Conservation (phyloP, 192 early-diverging fungal genomes). For the Podila clonocystis region DNA sequence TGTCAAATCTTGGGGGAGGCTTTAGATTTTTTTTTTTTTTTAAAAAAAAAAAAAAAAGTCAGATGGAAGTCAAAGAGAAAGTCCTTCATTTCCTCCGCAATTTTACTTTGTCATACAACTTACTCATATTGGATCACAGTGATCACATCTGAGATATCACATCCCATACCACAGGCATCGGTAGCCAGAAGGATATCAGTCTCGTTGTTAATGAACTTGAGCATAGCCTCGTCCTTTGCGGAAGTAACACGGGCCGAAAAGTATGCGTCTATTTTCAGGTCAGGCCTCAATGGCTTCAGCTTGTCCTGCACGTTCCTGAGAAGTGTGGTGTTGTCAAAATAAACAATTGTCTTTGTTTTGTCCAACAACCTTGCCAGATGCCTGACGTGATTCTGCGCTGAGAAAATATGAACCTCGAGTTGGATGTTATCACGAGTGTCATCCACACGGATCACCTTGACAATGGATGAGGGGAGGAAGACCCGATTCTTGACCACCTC, state of each 20-base stretch:
- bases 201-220: neutral
- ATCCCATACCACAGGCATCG: neutral
- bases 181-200: constrained; percentile 11
- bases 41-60: neutral
- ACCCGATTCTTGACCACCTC: too few relatives aligned
- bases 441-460: too few relatives aligned
- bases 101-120: neutral
- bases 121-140: constrained; percentile 16
- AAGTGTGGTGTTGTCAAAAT: constrained; percentile 8
- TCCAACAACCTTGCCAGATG: too few relatives aligned
- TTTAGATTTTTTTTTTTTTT: too few relatives aligned
- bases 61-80: neutral
- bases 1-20: constrained; percentile 12
- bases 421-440: too few relatives aligned
- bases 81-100: neutral
- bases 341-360: constrained; percentile 11
- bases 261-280: constrained; percentile 4
- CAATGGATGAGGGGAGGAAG: too few relatives aligned
- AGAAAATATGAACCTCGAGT: too few relatives aligned
- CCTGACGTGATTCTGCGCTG: too few relatives aligned
- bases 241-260: neutral
- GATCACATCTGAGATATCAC: neutral
- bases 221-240: neutral
- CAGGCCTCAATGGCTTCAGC: neutral
- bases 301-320: neutral